These are phyloP conservation scores for Sambucus nigra DNA, from an alignment of 129 eudicot genomes.

Conservation along the genomic window DNA sequence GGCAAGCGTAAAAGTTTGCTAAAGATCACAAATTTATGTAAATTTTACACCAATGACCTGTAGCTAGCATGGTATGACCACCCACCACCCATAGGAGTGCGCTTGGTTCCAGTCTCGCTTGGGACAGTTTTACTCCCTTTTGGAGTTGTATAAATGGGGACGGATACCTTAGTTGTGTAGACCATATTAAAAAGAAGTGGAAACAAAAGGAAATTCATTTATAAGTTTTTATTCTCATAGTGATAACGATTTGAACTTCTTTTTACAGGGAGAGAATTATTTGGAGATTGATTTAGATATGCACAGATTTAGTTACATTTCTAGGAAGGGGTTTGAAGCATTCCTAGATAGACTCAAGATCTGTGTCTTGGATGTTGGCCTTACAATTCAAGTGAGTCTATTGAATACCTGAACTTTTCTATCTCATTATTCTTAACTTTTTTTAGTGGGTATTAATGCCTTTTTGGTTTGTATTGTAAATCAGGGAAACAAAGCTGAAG, in stretches of 20 bases:
- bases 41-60: too few species aligned
- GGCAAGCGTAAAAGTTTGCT: too few species aligned
- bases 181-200: too few species aligned
- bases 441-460: not conserved
- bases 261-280: constrained; percentile 75
- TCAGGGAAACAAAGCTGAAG: constrained; percentile 92
- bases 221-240: not conserved
- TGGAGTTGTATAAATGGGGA: too few species aligned
- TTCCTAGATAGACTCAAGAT: constrained; percentile 66
- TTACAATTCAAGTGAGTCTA: constrained; percentile 73
- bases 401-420: not conserved
- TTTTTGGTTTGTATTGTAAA: constrained; percentile 5
- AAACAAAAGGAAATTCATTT: too few species aligned
- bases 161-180: too few species aligned
- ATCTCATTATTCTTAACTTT: not conserved
- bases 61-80: too few species aligned
- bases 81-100: too few species aligned
- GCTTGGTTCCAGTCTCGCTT: too few species aligned
- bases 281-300: constrained; percentile 87
- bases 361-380: constrained; percentile 84
- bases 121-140: too few species aligned
- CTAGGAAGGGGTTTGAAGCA: constrained; percentile 85
- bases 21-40: too few species aligned
- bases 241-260: not conserved
- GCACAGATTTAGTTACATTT: constrained; percentile 91